Conservation (phyloP, 139 green algal species). For the Auxenochlorella pyrenoidosa region DNA sequence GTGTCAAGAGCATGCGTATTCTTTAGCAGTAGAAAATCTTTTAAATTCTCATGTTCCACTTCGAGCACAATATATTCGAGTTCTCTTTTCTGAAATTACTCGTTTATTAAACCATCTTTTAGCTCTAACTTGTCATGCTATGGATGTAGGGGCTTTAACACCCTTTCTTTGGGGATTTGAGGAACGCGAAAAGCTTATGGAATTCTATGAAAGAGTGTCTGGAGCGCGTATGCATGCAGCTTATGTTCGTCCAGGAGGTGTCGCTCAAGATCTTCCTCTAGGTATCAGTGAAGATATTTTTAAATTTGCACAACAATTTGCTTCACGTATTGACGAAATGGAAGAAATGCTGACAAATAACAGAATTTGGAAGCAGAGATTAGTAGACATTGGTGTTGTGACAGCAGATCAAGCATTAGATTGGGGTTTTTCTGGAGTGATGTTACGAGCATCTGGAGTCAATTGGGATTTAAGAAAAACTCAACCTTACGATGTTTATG, state of each 20-base stretch:
- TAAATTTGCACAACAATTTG: constrained; percentile 84
- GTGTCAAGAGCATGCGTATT: constrained; percentile 90
- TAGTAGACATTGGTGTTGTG: constrained; percentile 87
- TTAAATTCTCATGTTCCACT: constrained; percentile 56
- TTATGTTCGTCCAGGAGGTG: constrained; percentile 80
- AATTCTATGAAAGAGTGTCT: constrained; percentile 88
- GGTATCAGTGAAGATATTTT: constrained; percentile 87
- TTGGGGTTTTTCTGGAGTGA: constrained; percentile 78
- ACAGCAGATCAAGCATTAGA: constrained; percentile 77
- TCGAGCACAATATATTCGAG: constrained; percentile 86
- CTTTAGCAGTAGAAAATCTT: constrained; percentile 84
- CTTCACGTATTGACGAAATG: constrained; percentile 86
- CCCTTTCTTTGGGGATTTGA: constrained; percentile 91
- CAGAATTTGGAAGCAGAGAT: constrained; percentile 90
- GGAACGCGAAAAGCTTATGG: constrained; percentile 89
- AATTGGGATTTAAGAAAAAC: constrained; percentile 83
- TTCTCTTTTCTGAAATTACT: constrained; percentile 87
- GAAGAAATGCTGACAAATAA: constrained; percentile 91
- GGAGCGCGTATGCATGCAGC: constrained; percentile 85
- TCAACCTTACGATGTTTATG: constrained; percentile 90
- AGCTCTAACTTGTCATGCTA: constrained; percentile 70
- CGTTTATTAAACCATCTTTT: constrained; percentile 88
- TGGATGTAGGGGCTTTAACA: constrained; percentile 87
- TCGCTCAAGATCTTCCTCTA: constrained; percentile 79
- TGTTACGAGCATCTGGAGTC: constrained; percentile 82